A percentile compares a stretch with the other conserved stretches of the same genome.
Conservation (phyloP, 208 protist genomes). For the Leishmania amazonensis region DNA sequence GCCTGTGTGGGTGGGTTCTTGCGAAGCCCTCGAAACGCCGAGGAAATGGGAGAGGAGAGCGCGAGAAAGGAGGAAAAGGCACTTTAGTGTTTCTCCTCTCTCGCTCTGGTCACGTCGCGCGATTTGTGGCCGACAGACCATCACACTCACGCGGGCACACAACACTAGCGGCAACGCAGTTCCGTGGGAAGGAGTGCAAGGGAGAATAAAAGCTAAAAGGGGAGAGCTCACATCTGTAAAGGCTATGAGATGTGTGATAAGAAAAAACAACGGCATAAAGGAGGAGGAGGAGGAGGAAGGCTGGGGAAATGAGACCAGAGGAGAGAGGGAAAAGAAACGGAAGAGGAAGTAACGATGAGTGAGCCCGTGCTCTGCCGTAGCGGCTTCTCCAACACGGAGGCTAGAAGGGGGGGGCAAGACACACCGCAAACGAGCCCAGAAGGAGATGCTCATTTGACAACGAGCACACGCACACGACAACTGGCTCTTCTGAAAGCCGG, state of each 20-base stretch:
- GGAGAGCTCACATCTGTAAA: background rate
- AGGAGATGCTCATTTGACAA: background rate
- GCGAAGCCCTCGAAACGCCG: background rate
- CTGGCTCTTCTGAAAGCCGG: background rate
- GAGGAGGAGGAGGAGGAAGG: background rate
- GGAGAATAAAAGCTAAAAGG: background rate
- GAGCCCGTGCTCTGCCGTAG: background rate
- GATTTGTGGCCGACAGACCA: background rate
- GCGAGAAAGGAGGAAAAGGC: background rate
- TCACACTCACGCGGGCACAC: background rate
- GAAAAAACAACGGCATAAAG: background rate
- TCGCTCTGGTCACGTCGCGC: background rate
- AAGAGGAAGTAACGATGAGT: background rate
- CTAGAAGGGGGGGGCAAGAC: background rate
- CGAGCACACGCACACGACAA: background rate
- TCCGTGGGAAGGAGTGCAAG: background rate
- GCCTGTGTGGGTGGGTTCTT: background rate
- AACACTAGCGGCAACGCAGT: background rate
- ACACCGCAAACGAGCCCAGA: background rate
- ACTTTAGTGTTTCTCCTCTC: background rate
- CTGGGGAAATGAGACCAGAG: background rate
- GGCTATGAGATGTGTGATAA: background rate
- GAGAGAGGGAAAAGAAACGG: background rate
- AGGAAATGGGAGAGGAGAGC: background rate
- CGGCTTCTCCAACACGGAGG: background rate